A percentile compares a stretch with the other conserved stretches of the same genome.
Conservation (phyloP, 495 filamentous ascomycete genomes). For the Penicillium psychrofluorescens region DNA sequence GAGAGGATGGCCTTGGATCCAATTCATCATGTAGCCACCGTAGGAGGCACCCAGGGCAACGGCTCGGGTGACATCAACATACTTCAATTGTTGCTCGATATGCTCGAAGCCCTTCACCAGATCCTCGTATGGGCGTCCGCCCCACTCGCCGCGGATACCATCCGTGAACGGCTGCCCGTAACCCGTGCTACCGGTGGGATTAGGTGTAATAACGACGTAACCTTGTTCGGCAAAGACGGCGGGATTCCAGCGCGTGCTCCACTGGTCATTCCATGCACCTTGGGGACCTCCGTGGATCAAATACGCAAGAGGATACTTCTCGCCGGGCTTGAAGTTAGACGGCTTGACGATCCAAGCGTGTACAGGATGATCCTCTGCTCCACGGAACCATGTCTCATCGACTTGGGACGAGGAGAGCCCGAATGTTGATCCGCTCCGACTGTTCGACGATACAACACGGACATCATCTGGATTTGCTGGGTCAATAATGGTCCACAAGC, state of each 20-base stretch:
- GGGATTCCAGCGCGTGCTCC: slow-evolving; percentile 89
- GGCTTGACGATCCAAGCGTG: slow-evolving; percentile 80
- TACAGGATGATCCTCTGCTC: slow-evolving; percentile 53
- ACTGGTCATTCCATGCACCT: slow-evolving; percentile 73
- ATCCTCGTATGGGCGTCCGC: slow-evolving; percentile 71
- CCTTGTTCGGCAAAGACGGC: slow-evolving; percentile 88
- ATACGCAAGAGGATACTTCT: slow-evolving; percentile 77
- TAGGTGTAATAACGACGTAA: slow-evolving; percentile 80
- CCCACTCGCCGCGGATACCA: slow-evolving; percentile 71
- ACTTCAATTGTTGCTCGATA: slow-evolving; percentile 61
- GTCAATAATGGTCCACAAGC: slow-evolving; percentile 54
- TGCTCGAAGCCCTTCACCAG: slow-evolving; percentile 74
- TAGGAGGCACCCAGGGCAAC: slow-evolving; percentile 82
- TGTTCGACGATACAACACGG: slow-evolving; percentile 54
- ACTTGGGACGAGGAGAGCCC: slow-evolving; percentile 56
- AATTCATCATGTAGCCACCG: slow-evolving; percentile 80
- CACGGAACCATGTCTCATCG: slow-evolving; percentile 65
- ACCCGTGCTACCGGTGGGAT: slow-evolving; percentile 80
- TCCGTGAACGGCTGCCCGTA: slow-evolving; percentile 78
- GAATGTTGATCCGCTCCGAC: slow-evolving; percentile 61
- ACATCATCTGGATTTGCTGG: slow-evolving; percentile 34
- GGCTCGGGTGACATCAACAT: slow-evolving; percentile 68
- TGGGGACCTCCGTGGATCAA: slow-evolving; percentile 88
- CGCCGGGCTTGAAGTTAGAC: slow-evolving; percentile 60
- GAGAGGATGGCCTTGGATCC: slow-evolving; percentile 46